These are phyloP conservation scores for Baudoinia panamericana DNA, from an alignment of 495 filamentous ascomycete genomes.

Conservation along the genomic window DNA sequence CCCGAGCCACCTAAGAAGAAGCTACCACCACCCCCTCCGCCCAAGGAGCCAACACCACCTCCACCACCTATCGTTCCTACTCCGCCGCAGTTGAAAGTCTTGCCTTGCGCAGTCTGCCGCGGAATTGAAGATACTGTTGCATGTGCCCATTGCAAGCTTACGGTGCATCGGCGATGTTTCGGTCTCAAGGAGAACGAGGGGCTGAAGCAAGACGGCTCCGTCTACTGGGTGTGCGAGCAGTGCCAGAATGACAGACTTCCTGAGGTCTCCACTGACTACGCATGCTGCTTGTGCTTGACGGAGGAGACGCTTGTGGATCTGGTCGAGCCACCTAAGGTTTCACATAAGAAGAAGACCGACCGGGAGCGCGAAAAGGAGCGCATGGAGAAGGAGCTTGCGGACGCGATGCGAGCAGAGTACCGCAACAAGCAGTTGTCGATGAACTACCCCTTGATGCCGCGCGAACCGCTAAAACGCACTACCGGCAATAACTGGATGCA, in stretches of 20 bases:
- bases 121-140: constrained; percentile 56
- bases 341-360: constrained; percentile 86
- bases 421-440: constrained; percentile 66
- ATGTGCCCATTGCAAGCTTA: constrained; percentile 75
- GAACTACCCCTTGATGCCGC: constrained; percentile 68
- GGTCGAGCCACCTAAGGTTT: constrained; percentile 68
- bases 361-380: constrained; percentile 82
- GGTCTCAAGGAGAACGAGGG: constrained; percentile 60
- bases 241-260: constrained; percentile 86
- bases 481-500: constrained; percentile 98
- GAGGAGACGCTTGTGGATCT: constrained; percentile 63
- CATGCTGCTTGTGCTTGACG: constrained; percentile 83
- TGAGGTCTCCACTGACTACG: constrained; percentile 73
- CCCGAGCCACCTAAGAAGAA: constrained; percentile 66
- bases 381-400: constrained; percentile 64
- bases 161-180: constrained; percentile 90
- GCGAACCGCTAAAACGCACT: constrained; percentile 85
- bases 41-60: constrained; percentile 26
- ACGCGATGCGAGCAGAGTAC: constrained; percentile 61
- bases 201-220: constrained; percentile 17
- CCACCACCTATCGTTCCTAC: constrained; percentile 26
- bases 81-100: constrained; percentile 27
- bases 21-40: constrained; percentile 28
- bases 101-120: constrained; percentile 78
- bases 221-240: constrained; percentile 92